A percentile compares a stretch with the other conserved stretches of the same genome.
phyloP scores from a whole-genome alignment of 106 monocot species.

The Dioscorea dumetorum region DNA sequence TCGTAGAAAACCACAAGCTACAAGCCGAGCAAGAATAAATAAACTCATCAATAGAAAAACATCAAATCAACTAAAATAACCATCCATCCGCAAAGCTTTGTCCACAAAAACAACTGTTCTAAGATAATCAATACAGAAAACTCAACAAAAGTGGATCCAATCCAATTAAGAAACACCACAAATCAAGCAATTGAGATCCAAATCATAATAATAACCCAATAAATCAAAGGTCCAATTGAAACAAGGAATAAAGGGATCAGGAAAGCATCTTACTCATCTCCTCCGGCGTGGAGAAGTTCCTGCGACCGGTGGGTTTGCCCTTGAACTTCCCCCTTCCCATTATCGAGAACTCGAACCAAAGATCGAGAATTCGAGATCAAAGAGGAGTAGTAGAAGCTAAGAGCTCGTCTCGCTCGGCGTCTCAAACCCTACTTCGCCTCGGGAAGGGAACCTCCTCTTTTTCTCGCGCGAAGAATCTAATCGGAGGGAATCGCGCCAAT shows the following conservation, averaged over 20 bases:
- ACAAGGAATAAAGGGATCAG: background rate
- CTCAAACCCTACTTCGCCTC: background rate
- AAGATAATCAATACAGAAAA: background rate
- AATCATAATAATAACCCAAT: background rate
- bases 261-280: conserved; percentile 27
- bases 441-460: background rate
- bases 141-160: background rate
- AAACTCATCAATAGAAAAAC: background rate
- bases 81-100: background rate
- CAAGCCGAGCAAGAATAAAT: background rate
- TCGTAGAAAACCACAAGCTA: background rate
- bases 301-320: conserved; percentile 44
- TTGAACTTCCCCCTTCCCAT: conserved; percentile 57
- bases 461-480: too few species aligned
- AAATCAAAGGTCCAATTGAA: background rate
- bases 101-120: background rate
- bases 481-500: too few species aligned
- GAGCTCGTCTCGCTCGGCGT: background rate
- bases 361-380: background rate
- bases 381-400: background rate
- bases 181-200: background rate
- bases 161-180: background rate
- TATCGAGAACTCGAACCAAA: background rate
- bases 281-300: conserved; percentile 47
- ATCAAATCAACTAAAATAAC: background rate